Conservation (phyloP, 2,329 filamentous ascomycete genomes). For the Claviceps monticola region DNA sequence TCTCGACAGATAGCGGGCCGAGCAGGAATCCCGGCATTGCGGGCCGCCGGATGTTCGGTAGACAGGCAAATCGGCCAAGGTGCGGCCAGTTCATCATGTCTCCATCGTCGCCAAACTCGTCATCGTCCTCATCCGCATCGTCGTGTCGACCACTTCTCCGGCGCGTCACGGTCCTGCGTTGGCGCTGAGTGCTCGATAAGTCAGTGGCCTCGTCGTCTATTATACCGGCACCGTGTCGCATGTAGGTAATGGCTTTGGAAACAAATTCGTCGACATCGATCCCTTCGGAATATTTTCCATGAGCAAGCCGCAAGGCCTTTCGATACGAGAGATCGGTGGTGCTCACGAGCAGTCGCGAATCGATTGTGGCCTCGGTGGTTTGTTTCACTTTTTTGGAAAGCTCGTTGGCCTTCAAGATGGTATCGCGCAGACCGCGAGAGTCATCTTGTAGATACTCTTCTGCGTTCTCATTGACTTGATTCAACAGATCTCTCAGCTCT, state of each 20-base stretch:
- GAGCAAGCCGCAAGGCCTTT: conserved; percentile 58
- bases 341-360: conserved; percentile 72
- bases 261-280: conserved; percentile 87
- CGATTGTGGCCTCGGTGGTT: conserved; percentile 79
- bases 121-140: conserved; percentile 39
- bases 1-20: conserved; percentile 79
- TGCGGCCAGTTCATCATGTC: conserved; percentile 78
- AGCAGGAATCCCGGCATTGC: conserved; percentile 72
- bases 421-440: conserved; percentile 50
- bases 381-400: conserved; percentile 61
- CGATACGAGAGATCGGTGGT: conserved; percentile 70
- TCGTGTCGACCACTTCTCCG: conserved; percentile 25
- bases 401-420: conserved; percentile 51
- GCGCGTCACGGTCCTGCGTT: conserved; percentile 22
- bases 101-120: conserved; percentile 55
- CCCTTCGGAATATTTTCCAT: conserved; percentile 59
- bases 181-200: conserved; percentile 34
- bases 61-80: conserved; percentile 63
- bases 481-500: conserved; percentile 54
- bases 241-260: conserved; percentile 77
- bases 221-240: conserved; percentile 53
- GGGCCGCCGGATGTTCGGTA: conserved; percentile 60
- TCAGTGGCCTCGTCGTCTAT: conserved; percentile 36
- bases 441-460: conserved; percentile 56
- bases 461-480: conserved; percentile 48